A percentile compares a stretch with the other conserved stretches of the same genome.
Evolutionary conservation across 2,329 filamentous ascomycete species (phyloP).

Genomic region (Exserohilum turcica): DNA sequence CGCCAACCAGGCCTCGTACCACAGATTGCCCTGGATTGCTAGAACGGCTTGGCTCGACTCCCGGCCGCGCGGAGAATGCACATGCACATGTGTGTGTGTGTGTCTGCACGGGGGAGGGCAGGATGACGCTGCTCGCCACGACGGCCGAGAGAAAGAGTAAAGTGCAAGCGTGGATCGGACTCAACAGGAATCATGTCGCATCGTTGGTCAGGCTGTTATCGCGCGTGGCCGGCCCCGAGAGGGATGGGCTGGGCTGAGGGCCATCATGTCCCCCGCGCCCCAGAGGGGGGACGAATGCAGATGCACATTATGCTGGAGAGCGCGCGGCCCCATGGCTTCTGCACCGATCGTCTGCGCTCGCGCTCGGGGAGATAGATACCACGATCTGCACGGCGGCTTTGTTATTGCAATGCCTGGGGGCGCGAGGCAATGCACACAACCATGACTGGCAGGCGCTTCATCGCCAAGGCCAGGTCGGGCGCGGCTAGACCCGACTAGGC

Average conservation of each 20-base stretch:
- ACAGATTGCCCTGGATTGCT: neutral
- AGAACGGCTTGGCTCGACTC: neutral
- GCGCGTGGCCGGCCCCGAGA: neutral
- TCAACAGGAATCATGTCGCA: neutral
- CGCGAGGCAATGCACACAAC: slow-evolving; percentile 1
- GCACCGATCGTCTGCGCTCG: neutral
- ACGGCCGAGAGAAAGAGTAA: neutral
- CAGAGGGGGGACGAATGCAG: neutral
- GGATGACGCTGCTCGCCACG: neutral
- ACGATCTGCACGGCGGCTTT: slow-evolving; percentile 4
- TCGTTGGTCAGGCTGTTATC: neutral
- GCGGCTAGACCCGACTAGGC: neutral
- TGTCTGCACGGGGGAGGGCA: neutral
- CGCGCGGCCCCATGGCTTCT: slow-evolving; percentile 2
- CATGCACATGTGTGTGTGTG: neutral
- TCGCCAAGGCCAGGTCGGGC: slow-evolving; percentile 1
- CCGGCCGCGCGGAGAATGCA: neutral
- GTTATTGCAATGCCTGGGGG: neutral
- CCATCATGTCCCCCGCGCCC: neutral
- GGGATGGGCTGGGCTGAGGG: neutral
- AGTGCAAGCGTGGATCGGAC: neutral
- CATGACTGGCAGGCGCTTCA: slow-evolving; percentile 3
- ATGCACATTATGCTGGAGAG: neutral
- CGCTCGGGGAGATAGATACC: neutral
- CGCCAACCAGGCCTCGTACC: neutral